Conservation (phyloP, 2,329 filamentous ascomycete species). For the Tetracladium maxilliforme region DNA sequence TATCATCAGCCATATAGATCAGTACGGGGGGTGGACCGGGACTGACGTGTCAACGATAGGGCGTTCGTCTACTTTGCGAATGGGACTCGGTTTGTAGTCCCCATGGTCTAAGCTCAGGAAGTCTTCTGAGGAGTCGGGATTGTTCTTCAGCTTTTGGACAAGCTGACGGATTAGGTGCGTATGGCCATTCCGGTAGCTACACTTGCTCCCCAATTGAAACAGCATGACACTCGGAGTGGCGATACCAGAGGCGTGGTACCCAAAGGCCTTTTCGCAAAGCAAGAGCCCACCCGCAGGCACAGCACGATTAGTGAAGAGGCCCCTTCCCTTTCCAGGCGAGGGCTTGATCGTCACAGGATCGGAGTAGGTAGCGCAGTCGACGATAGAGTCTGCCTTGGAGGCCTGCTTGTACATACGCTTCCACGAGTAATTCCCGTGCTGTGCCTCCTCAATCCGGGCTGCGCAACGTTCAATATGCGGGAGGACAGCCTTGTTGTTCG, state of each 20-base stretch:
- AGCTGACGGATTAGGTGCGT: slow-evolving; percentile 23
- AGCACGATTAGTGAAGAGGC: slow-evolving; percentile 31
- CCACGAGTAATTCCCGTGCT: slow-evolving; percentile 23
- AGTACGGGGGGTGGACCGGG: neutral
- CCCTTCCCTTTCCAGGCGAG: slow-evolving; percentile 25
- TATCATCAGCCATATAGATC: too few relatives aligned
- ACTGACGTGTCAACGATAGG: slow-evolving; percentile 30
- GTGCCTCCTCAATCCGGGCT: slow-evolving; percentile 20
- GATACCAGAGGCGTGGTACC: too few relatives aligned
- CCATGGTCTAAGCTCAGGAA: slow-evolving; percentile 25
- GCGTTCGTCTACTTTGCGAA: slow-evolving; percentile 16
- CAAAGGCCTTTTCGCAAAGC: slow-evolving; percentile 40
- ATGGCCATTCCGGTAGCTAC: too few relatives aligned
- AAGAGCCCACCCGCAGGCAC: slow-evolving; percentile 35
- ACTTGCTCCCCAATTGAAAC: too few relatives aligned
- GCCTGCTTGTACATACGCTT: slow-evolving; percentile 19
- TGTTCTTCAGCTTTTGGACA: slow-evolving; percentile 28
- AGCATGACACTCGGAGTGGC: too few relatives aligned
- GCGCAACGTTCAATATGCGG: slow-evolving; percentile 14
- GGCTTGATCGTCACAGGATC: slow-evolving; percentile 22
- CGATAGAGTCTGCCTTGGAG: slow-evolving; percentile 12
- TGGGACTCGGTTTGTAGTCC: slow-evolving; percentile 17
- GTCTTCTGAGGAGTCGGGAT: slow-evolving; percentile 14
- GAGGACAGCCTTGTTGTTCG: slow-evolving; percentile 16
- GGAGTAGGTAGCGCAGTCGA: slow-evolving; percentile 32